phyloP scores from a whole-genome alignment of 73 alveolate genomes.

The Tetrahymena borealis region DNA sequence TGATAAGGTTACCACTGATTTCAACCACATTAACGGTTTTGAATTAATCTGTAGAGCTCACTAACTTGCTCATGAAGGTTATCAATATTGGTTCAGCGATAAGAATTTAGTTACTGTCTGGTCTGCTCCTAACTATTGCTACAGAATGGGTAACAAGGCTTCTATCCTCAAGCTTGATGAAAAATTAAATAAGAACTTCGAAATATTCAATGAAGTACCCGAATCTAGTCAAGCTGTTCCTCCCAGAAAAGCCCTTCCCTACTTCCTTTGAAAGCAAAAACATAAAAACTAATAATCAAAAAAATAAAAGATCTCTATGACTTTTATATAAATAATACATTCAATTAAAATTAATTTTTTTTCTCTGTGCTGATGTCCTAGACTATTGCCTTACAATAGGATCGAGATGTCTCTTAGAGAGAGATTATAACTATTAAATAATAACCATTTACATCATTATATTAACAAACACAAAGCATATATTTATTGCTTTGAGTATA shows the following conservation, averaged over 20 bases:
- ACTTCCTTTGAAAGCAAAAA: slow-evolving; percentile 21
- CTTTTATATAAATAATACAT: background rate
- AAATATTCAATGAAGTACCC: slow-evolving; percentile 58
- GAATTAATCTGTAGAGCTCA: slow-evolving; percentile 88
- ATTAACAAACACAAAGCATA: background rate
- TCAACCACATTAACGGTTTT: slow-evolving; percentile 68
- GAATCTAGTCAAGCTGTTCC: slow-evolving; percentile 39
- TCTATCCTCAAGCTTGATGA: slow-evolving; percentile 66
- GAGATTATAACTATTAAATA: no score
- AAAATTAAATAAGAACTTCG: slow-evolving; percentile 43
- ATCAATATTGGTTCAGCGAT: slow-evolving; percentile 70
- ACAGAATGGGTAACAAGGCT: slow-evolving; percentile 83
- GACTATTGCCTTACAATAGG: no score
- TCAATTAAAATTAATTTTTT: no score
- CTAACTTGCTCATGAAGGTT: slow-evolving; percentile 87
- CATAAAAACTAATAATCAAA: background rate
- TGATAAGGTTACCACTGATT: slow-evolving; percentile 65
- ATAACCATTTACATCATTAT: no score
- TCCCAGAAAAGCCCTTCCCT: slow-evolving; percentile 42
- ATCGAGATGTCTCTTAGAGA: no score
- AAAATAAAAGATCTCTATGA: no score
- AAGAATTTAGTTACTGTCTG: slow-evolving; percentile 79
- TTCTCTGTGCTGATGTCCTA: no score
- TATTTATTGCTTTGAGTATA: background rate
- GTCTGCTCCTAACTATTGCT: slow-evolving; percentile 93